A percentile compares a stretch with the other conserved stretches of the same genome.
phyloP scores from a whole-genome alignment of 2,329 filamentous ascomycete species.

The Truncatella angustata region DNA sequence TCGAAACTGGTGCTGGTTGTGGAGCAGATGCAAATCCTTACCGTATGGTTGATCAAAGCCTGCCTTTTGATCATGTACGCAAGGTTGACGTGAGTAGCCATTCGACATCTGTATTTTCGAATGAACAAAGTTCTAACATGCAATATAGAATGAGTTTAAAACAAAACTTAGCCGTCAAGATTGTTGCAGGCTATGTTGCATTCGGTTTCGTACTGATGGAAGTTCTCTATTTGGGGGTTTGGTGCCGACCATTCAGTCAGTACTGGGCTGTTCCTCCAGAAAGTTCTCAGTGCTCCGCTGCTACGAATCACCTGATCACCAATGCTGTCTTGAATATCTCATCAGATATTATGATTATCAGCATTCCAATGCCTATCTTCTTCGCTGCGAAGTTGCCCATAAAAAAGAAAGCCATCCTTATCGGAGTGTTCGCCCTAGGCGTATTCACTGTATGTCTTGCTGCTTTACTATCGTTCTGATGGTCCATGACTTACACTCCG shows the following conservation, averaged over 20 bases:
- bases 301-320: constrained; percentile 56
- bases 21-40: constrained; percentile 62
- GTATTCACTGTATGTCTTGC: constrained; percentile 40
- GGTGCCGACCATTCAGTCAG: constrained; percentile 54
- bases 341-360: constrained; percentile 58
- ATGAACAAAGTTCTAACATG: not conserved
- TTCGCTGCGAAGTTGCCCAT: constrained; percentile 45
- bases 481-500: not conserved
- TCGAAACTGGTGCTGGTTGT: constrained; percentile 63
- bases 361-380: constrained; percentile 54
- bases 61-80: constrained; percentile 58
- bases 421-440: constrained; percentile 43
- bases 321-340: constrained; percentile 60
- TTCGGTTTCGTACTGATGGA: constrained; percentile 50
- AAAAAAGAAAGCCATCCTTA: constrained; percentile 53
- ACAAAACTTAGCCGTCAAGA: constrained; percentile 39
- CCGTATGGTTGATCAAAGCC: constrained; percentile 54
- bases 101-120: not conserved
- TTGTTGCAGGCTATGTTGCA: constrained; percentile 42
- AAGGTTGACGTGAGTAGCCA: constrained; percentile 44
- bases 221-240: constrained; percentile 46
- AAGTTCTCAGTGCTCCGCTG: constrained; percentile 55
- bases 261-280: constrained; percentile 58
- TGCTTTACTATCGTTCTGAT: not conserved
- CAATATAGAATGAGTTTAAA: constrained; percentile 6